These are phyloP conservation scores for Raffaelea ambrosiae DNA, from an alignment of 2,329 filamentous ascomycete species.

Conservation along the genomic window DNA sequence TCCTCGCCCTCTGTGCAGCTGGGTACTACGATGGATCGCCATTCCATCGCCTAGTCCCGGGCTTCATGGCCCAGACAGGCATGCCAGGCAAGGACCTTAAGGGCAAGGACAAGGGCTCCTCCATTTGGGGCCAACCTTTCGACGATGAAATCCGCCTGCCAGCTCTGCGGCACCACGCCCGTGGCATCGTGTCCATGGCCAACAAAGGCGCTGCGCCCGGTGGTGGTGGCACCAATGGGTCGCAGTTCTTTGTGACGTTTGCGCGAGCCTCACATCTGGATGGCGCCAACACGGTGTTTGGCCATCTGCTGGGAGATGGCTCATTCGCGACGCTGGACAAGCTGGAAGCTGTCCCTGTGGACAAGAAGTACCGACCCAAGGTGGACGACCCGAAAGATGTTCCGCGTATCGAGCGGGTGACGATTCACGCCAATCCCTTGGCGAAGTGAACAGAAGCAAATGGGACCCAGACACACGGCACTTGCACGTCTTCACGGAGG, in stretches of 20 bases:
- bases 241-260: slow-evolving; percentile 75
- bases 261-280: slow-evolving; percentile 73
- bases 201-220: slow-evolving; percentile 49
- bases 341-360: slow-evolving; percentile 63
- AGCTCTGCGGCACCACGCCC: slow-evolving; percentile 56
- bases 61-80: slow-evolving; percentile 75
- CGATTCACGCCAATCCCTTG: slow-evolving; percentile 72
- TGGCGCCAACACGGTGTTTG: slow-evolving; percentile 78
- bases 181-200: slow-evolving; percentile 69
- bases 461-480: neutral
- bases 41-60: slow-evolving; percentile 72
- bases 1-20: slow-evolving; percentile 77
- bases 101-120: slow-evolving; percentile 43
- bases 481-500: neutral
- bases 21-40: slow-evolving; percentile 66
- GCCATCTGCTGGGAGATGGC: slow-evolving; percentile 60
- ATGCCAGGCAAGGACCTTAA: slow-evolving; percentile 40
- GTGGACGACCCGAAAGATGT: slow-evolving; percentile 13
- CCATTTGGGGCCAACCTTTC: slow-evolving; percentile 66
- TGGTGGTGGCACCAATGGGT: slow-evolving; percentile 52
- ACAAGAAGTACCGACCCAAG: slow-evolving; percentile 70
- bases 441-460: slow-evolving; percentile 33
- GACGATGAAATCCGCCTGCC: slow-evolving; percentile 70
- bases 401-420: slow-evolving; percentile 55
- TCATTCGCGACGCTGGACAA: slow-evolving; percentile 57